Evolutionary conservation across 192 early-diverging fungal species (phyloP).

Genomic region (Coemansia sp.): DNA sequence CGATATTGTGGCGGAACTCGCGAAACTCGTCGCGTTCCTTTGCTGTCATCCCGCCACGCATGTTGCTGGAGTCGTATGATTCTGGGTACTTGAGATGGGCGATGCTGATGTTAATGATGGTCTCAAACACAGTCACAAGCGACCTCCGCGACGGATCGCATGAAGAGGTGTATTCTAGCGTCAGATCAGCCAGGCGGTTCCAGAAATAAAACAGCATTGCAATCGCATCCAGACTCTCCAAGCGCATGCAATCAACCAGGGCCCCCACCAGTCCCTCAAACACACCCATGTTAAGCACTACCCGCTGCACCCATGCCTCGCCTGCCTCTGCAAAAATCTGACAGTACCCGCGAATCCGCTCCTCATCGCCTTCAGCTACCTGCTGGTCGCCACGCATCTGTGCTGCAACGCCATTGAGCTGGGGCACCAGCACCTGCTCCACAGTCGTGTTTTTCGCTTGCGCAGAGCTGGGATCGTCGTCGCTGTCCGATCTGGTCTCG

Average conservation of each 20-base stretch:
- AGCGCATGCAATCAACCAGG: constrained; percentile 79
- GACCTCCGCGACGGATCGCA: constrained; percentile 58
- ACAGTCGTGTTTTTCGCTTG: constrained; percentile 61
- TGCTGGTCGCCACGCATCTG: constrained; percentile 47
- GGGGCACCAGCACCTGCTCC: constrained; percentile 62
- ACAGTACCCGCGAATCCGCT: constrained; percentile 78
- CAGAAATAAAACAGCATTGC: constrained; percentile 92
- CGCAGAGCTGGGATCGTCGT: constrained; percentile 51
- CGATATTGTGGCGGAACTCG: constrained; percentile 95
- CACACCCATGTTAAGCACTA: constrained; percentile 66
- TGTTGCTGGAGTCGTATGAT: constrained; percentile 34
- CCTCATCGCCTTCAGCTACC: constrained; percentile 72
- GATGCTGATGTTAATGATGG: constrained; percentile 83
- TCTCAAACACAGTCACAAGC: constrained; percentile 64
- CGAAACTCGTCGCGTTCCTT: constrained; percentile 95
- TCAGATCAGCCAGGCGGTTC: constrained; percentile 72
- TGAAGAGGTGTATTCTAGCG: constrained; percentile 53
- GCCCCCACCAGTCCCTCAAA: constrained; percentile 79
- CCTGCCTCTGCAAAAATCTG: constrained; percentile 90
- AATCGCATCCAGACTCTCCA: constrained; percentile 81
- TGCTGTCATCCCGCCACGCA: constrained; percentile 68
- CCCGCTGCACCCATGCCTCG: constrained; percentile 78
- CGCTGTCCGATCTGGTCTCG: constrained; percentile 58
- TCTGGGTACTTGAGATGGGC: constrained; percentile 84
- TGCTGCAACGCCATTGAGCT: constrained; percentile 46